phyloP scores from a whole-genome alignment of 352 stramenopile genomes.

The Phytophthora fragariae region DNA sequence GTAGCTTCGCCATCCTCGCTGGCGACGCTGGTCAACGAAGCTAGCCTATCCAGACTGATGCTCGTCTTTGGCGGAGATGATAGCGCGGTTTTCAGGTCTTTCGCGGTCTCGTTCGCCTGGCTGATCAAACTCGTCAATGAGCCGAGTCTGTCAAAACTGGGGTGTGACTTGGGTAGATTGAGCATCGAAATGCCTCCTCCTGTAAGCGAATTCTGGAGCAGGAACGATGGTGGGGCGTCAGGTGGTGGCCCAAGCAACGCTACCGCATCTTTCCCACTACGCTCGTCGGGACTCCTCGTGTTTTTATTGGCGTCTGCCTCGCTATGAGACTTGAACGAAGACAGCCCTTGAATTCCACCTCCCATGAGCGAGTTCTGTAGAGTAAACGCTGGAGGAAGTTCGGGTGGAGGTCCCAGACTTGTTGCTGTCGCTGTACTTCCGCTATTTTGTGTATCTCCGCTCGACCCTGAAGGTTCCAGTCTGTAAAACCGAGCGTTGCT shows the following conservation, averaged over 20 bases:
- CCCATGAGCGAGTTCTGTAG: constrained; percentile 79
- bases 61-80: constrained; percentile 16
- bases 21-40: constrained; percentile 21
- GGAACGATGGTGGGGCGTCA: constrained; percentile 23
- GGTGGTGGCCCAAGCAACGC: constrained; percentile 28
- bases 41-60: constrained; percentile 22
- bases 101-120: constrained; percentile 21
- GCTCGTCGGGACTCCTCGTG: neutral
- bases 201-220: constrained; percentile 30
- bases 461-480: constrained; percentile 22
- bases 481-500: constrained; percentile 30
- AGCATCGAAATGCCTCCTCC: constrained; percentile 28
- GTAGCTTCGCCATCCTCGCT: constrained; percentile 15
- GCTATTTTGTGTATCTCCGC: constrained; percentile 1
- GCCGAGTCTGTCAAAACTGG: constrained; percentile 19
- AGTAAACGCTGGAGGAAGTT: constrained; percentile 51
- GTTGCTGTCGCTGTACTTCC: neutral
- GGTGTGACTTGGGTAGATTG: constrained; percentile 12
- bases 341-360: constrained; percentile 66
- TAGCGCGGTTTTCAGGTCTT: constrained; percentile 13
- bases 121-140: constrained; percentile 29
- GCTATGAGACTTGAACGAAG: neutral
- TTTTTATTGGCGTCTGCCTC: constrained; percentile 2
- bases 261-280: constrained; percentile 4
- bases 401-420: constrained; percentile 50